Percentiles rank a stretch among this genome's conserved stretches.
These are phyloP conservation scores for Pleurotus eryngii DNA, from an alignment of 768 basidiomycete species.

Conservation along the genomic window DNA sequence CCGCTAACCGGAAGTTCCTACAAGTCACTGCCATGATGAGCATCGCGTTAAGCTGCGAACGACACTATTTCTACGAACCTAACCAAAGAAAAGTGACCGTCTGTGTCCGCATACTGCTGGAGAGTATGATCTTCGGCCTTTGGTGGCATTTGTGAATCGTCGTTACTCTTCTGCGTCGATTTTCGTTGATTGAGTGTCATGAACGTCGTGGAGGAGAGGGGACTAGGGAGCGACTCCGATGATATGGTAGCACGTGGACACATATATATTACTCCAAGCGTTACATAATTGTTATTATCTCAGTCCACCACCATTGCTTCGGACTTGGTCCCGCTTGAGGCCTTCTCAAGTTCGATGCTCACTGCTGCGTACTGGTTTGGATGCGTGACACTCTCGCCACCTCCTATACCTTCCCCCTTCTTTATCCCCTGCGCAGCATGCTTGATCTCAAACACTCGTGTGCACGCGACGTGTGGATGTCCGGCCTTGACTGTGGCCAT, in stretches of 20 bases:
- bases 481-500: constrained; percentile 70
- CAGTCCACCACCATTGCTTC: constrained; percentile 42
- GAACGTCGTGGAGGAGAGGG: constrained; percentile 13
- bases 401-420: constrained; percentile 87
- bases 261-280: background rate
- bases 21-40: constrained; percentile 12
- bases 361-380: constrained; percentile 87
- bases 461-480: constrained; percentile 96
- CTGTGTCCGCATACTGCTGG: constrained; percentile 82
- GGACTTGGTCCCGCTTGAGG: constrained; percentile 29
- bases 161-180: constrained; percentile 25
- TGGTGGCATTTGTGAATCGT: constrained; percentile 16
- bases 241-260: constrained; percentile 2
- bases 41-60: no score
- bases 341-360: constrained; percentile 64
- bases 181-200: constrained; percentile 50
- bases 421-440: constrained; percentile 68
- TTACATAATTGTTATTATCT: no score
- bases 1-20: constrained; percentile 97
- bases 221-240: constrained; percentile 3
- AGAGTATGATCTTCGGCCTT: constrained; percentile 40
- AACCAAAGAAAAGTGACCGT: constrained; percentile 97
- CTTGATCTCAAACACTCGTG: constrained; percentile 93
- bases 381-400: constrained; percentile 86
- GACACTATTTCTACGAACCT: constrained; percentile 49